phyloP scores from a whole-genome alignment of 257 asterid genomes.

The Rubia yunnanensis region DNA sequence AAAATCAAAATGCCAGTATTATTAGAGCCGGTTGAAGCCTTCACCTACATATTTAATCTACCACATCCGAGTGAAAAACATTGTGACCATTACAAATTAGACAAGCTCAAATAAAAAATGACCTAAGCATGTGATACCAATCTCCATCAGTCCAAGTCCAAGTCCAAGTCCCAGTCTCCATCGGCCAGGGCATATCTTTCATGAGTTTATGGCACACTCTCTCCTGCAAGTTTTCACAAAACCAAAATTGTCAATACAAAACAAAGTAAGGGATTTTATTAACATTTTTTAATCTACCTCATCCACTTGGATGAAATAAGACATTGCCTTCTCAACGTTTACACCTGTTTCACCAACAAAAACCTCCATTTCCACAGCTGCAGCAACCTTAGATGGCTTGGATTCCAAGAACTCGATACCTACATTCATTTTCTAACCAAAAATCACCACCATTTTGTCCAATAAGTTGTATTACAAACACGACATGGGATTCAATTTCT shows the following conservation, averaged over 20 bases:
- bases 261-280: too few relatives aligned
- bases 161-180: constrained; percentile 12
- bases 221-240: constrained; percentile 36
- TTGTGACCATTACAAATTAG: too few relatives aligned
- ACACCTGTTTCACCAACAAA: constrained; percentile 37
- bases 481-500: constrained; percentile 1
- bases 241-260: too few relatives aligned
- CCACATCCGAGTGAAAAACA: background rate
- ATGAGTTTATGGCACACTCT: too few relatives aligned
- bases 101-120: background rate
- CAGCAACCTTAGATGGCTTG: constrained; percentile 72
- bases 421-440: constrained; percentile 50
- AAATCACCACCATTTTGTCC: background rate
- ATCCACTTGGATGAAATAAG: constrained; percentile 36
- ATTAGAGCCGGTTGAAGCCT: background rate
- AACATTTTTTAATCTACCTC: constrained; percentile 44
- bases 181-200: constrained; percentile 39
- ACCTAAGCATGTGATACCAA: too few relatives aligned
- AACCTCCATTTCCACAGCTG: constrained; percentile 60
- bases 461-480: background rate
- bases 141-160: background rate
- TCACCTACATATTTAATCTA: too few relatives aligned
- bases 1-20: background rate
- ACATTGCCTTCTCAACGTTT: constrained; percentile 38
- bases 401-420: constrained; percentile 81